These are phyloP conservation scores for Solanum ossicruentum DNA, from an alignment of 257 asterid species.

Conservation along the genomic window DNA sequence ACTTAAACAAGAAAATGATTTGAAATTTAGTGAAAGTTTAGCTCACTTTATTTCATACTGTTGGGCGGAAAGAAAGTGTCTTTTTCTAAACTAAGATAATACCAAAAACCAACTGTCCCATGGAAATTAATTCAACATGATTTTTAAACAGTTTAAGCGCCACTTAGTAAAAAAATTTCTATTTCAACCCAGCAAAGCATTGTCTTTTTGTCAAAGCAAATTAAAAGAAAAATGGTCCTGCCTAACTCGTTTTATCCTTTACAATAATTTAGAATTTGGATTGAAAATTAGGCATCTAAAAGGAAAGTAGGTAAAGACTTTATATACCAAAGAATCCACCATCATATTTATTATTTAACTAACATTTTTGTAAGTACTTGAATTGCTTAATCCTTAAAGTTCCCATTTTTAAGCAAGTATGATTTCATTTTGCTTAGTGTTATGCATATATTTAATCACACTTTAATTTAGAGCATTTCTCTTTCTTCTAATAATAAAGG, in stretches of 20 bases:
- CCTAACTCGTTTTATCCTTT: neutral
- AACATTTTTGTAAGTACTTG: neutral
- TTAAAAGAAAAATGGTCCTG: neutral
- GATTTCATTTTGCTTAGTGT: neutral
- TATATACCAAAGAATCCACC: neutral
- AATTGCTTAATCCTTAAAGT: constrained; percentile 5
- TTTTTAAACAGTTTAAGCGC: neutral
- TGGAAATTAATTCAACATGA: neutral
- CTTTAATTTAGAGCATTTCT: neutral
- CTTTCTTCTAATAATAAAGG: neutral
- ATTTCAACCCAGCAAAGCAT: neutral
- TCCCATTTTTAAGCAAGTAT: constrained; percentile 8
- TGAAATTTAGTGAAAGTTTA: neutral
- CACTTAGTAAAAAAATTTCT: neutral
- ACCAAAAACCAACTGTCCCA: neutral
- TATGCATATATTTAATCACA: neutral
- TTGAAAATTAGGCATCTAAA: neutral
- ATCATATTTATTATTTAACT: neutral
- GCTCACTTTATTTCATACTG: neutral
- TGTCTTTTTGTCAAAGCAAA: neutral
- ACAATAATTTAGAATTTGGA: neutral
- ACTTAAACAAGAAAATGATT: neutral
- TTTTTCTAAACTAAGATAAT: neutral
- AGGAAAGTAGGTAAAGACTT: neutral
- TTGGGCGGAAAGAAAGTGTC: neutral